phyloP scores from a whole-genome alignment of 345 rosid species.

The Hypericum perforatum region DNA sequence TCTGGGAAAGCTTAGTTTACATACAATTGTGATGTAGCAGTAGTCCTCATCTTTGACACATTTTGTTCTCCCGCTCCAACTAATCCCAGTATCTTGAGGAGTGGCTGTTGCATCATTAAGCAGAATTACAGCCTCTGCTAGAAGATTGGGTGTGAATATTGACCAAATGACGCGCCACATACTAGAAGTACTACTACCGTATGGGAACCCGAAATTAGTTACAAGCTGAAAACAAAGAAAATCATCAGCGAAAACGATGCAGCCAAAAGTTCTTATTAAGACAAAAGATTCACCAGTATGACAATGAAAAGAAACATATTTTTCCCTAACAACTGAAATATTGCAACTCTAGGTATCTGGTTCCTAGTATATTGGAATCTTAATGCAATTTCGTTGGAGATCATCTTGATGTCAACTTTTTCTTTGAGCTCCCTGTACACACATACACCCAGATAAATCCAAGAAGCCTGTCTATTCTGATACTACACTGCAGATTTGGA shows the following conservation, averaged over 20 bases:
- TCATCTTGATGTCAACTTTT: no score
- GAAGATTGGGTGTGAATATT: constrained; percentile 84
- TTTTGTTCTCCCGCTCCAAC: constrained; percentile 57
- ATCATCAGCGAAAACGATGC: background rate
- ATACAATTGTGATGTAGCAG: constrained; percentile 70
- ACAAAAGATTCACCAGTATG: no score
- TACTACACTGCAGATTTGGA: no score
- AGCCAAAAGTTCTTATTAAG: background rate
- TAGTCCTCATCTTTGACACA: constrained; percentile 44
- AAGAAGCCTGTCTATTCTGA: no score
- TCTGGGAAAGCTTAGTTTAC: constrained; percentile 13
- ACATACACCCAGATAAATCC: no score
- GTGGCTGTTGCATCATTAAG: constrained; percentile 62
- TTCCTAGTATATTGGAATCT: no score
- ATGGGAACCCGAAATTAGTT: constrained; percentile 58
- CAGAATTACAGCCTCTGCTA: constrained; percentile 42
- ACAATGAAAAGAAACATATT: no score
- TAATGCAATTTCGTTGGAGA: no score
- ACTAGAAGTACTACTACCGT: constrained; percentile 16
- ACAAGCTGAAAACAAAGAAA: constrained; percentile 35
- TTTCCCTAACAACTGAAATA: no score
- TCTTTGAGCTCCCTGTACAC: no score
- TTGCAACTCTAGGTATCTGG: no score
- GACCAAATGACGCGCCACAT: constrained; percentile 51
- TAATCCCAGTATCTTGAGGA: constrained; percentile 63